phyloP scores from a whole-genome alignment of 495 filamentous ascomycete species.

The Trypethelium eluteriae region DNA sequence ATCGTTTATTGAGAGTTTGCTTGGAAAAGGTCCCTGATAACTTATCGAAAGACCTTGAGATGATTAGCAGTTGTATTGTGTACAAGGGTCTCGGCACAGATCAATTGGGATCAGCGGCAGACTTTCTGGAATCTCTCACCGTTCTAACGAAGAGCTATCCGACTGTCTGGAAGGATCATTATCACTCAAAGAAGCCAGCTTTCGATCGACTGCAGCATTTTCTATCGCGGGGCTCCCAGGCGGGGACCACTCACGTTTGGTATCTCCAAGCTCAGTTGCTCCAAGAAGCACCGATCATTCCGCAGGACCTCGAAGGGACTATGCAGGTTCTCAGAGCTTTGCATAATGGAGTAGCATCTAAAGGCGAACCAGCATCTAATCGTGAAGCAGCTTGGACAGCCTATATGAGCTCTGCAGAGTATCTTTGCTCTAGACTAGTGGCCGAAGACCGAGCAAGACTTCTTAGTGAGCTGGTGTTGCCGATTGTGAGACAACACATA shows the following conservation, averaged over 20 bases:
- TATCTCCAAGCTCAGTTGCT: constrained; percentile 53
- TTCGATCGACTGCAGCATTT: constrained; percentile 59
- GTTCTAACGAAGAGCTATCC: constrained; percentile 55
- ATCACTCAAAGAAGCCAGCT: constrained; percentile 57
- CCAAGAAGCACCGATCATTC: constrained; percentile 50
- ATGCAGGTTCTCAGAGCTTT: constrained; percentile 55
- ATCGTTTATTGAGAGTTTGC: constrained; percentile 55
- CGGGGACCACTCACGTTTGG: constrained; percentile 65
- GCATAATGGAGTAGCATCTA: constrained; percentile 58
- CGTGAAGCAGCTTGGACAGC: constrained; percentile 58
- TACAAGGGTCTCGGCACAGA: constrained; percentile 57
- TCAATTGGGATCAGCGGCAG: constrained; percentile 65
- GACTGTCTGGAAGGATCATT: constrained; percentile 65
- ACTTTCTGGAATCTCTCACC: constrained; percentile 57
- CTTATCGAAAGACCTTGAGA: constrained; percentile 42
- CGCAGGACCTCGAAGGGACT: constrained; percentile 42
- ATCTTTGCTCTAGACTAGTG: constrained; percentile 42
- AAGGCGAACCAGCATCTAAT: constrained; percentile 65
- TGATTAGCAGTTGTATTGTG: constrained; percentile 58
- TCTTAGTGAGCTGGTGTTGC: constrained; percentile 44
- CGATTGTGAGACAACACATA: constrained; percentile 53
- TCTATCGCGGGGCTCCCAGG: constrained; percentile 76
- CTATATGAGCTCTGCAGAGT: constrained; percentile 55
- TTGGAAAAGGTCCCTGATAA: constrained; percentile 36
- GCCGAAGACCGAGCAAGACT: constrained; percentile 45